Base-by-base conservation (phyloP, 2,329 filamentous ascomycete species). In the Cadophora malorum region DNA sequence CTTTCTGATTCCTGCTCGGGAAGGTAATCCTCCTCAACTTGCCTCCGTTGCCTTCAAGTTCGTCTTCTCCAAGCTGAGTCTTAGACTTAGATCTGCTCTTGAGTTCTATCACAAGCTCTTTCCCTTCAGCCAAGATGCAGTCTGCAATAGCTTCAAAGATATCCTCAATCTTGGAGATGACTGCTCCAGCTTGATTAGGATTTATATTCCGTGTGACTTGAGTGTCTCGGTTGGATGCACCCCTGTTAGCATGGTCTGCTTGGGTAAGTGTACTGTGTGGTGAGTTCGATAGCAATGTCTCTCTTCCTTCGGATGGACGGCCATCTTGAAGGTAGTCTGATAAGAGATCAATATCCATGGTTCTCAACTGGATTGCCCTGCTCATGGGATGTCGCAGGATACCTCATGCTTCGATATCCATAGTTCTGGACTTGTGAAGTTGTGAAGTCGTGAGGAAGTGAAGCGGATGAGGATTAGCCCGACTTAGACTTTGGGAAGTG, bases 101-200 rank as follows among this genome's bases (percentile, higher is more conserved):
- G 64, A 89, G 75, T 0, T 81, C 81, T 60, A 90, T 83, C 1
- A 78, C 77, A 23, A 90, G 76, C 12, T 82, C 76, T 31, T 80
- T 78, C 55, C 78, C 78, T 55, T 82, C 79, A n/a, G 80, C 76
- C 9, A 79, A 65, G 7, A 89, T 77, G 14, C 80, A 82, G 63
- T 87, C 83, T 8, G 83, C 71, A 60, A 89, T 82, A 0, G 74
- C 74, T 66, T 85, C 83, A 19, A 90, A 80, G 25, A 89, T 83
- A 5, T 79, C 77, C 73, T 90, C 87, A 52, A 90, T 86, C 65
- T 82, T 84, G 53, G 80, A 76, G 31, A 88, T 82, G 16, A 85
- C 81, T 14, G 68, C 52, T 0, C 75, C 77, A 1, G 71, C 66
- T 28, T 76, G 73, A 59, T 72, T 73, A n/a, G 62, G 41, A 12